phyloP scores from a whole-genome alignment of 2,329 filamentous ascomycete species.

The Aschersonia sp. region DNA sequence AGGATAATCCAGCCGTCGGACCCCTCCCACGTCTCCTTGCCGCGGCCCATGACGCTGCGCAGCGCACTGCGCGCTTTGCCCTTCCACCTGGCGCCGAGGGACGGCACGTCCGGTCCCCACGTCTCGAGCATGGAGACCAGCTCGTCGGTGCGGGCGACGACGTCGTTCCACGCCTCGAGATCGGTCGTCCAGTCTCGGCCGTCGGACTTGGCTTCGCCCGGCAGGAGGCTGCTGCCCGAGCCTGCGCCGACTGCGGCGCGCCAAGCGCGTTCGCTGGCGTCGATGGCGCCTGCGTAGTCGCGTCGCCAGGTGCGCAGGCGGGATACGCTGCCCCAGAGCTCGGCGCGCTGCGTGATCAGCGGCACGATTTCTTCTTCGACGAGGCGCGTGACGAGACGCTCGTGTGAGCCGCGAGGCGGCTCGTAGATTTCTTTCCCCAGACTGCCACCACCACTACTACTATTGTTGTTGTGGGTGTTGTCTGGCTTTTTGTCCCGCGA shows the following conservation, averaged over 20 bases:
- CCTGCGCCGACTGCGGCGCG: slow-evolving; percentile 47
- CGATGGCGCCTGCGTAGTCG: slow-evolving; percentile 57
- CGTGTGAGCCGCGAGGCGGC: slow-evolving; percentile 39
- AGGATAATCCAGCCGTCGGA: slow-evolving; percentile 52
- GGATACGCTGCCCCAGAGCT: slow-evolving; percentile 63
- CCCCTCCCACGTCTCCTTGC: slow-evolving; percentile 70
- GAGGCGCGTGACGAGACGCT: slow-evolving; percentile 52
- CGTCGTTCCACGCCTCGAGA: slow-evolving; percentile 50
- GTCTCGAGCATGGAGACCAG: slow-evolving; percentile 74
- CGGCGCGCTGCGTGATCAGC: slow-evolving; percentile 65
- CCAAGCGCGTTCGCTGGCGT: slow-evolving; percentile 84
- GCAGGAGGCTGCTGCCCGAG: slow-evolving; percentile 30
- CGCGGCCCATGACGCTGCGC: slow-evolving; percentile 69
- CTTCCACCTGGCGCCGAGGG: slow-evolving; percentile 70
- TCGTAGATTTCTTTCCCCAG: slow-evolving; percentile 14
- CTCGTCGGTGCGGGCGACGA: slow-evolving; percentile 67
- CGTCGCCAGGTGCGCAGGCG: slow-evolving; percentile 59
- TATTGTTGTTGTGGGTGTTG: too few species aligned
- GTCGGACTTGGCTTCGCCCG: slow-evolving; percentile 11
- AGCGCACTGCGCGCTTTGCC: slow-evolving; percentile 79
- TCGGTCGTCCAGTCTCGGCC: slow-evolving; percentile 31
- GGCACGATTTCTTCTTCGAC: slow-evolving; percentile 64
- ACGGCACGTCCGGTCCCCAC: slow-evolving; percentile 48
- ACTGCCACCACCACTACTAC: too few species aligned
- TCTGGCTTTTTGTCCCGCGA: slow-evolving; percentile 16